Evolutionary conservation across 768 basidiomycete genomes (phyloP).

Genomic region (Lentinula edodes): DNA sequence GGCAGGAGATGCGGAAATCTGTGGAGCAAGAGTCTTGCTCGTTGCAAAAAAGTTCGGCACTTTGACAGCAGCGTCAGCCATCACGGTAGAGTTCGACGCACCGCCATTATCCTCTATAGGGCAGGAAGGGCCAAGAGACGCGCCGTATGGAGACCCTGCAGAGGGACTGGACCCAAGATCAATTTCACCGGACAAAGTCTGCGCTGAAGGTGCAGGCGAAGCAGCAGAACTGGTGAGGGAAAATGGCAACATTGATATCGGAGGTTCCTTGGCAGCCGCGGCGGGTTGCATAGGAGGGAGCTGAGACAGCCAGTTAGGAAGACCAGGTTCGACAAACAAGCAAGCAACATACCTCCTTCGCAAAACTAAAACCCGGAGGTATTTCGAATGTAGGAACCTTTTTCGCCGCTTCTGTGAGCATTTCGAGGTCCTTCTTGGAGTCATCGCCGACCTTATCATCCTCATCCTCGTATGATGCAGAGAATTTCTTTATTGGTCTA

Average conservation of each 20-base stretch:
- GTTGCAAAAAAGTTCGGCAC: constrained; percentile 64
- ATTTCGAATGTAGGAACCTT: constrained; percentile 53
- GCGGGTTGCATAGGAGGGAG: constrained; percentile 33
- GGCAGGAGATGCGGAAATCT: constrained; percentile 20
- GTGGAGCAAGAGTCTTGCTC: constrained; percentile 2
- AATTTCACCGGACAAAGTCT: neutral
- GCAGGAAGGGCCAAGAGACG: neutral
- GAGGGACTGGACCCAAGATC: neutral
- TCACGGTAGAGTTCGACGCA: constrained; percentile 3
- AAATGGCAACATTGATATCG: constrained; percentile 58
- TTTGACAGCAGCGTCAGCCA: constrained; percentile 13
- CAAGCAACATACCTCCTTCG: constrained; percentile 46
- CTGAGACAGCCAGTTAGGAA: constrained; percentile 3
- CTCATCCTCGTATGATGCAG: constrained; percentile 55
- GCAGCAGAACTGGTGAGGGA: constrained; percentile 41
- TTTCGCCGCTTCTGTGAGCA: constrained; percentile 51
- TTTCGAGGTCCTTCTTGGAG: constrained; percentile 36
- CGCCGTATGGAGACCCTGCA: neutral
- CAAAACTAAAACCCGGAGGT: constrained; percentile 62
- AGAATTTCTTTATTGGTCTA: constrained; percentile 58
- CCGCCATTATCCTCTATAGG: neutral
- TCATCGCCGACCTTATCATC: constrained; percentile 42
- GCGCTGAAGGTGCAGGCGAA: neutral
- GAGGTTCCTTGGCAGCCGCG: constrained; percentile 55
- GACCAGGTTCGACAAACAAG: neutral